Evolutionary conservation across 306 rosid genomes (phyloP), one percentile per base, ranked within the genome.

Genomic region (Canavalia ensiformis): DNA sequence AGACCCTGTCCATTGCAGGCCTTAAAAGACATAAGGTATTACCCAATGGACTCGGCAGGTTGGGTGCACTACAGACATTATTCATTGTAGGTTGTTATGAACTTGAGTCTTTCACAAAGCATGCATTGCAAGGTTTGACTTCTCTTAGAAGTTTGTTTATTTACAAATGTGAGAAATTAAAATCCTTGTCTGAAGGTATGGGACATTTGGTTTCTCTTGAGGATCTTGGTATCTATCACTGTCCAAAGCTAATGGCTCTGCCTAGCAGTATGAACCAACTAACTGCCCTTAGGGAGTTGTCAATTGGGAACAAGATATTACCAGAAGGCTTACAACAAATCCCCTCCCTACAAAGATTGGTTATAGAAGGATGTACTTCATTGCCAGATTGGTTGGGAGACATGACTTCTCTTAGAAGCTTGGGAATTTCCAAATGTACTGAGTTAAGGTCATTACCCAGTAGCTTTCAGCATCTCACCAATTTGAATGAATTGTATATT

Each of bases 371-470:
- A 4, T 31, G 1, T 45, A 0, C 3, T 13, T 8, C 54, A 2
- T 37, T 78, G 35, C 75, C 82, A 2, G 58, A 67, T 1, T 78
- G 57, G 11, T 33, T 74, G 42, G 79, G 79, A 44, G 30, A 11
- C 8, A 29, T 74, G 13, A 42, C 56, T 11, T 74, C 52, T 67
- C 75, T 78, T 55, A 57, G n/a, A 30, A 5, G 9, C 2, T 7
- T 78, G 55, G 1, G 1, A 0, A 41, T 78, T 31, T 0, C 0
- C 0, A 0, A 0, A 0, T 72, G 74, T 44, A 0, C 1, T 0
- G 3, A 64, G 50, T n/a, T 73, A 30, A 74, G 69, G 5, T 74
- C 81, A 4, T 35, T 81, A 0, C 81, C 85, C 2, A n/a, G 5
- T 28, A 74, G 55, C 71, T 2, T 79, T 47, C 70, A 18, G 12